These are phyloP conservation scores for Plasmodiophora brassicae DNA, from an alignment of 208 protist genomes.

Conservation along the genomic window DNA sequence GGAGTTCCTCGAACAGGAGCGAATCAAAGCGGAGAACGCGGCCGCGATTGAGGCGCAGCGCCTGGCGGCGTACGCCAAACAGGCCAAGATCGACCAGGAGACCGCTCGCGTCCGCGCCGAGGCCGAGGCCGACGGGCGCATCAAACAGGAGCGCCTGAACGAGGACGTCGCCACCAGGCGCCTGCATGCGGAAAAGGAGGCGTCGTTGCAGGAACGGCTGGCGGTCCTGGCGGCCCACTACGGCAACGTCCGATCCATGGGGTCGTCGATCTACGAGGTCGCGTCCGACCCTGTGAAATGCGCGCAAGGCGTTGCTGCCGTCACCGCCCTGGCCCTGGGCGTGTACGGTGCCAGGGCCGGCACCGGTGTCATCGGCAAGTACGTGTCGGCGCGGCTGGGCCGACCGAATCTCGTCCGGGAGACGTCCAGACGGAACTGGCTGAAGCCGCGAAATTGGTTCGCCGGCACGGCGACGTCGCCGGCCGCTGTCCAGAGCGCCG, in stretches of 20 bases:
- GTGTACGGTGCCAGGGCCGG: background rate
- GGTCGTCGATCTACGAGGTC: background rate
- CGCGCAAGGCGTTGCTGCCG: background rate
- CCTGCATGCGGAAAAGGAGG: background rate
- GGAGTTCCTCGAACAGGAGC: background rate
- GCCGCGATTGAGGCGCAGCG: background rate
- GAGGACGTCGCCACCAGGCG: background rate
- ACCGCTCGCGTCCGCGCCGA: background rate
- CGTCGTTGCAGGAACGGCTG: background rate
- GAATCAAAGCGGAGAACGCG: background rate
- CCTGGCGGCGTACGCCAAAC: background rate
- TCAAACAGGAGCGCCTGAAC: background rate
- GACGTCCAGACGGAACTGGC: conserved; percentile 28
- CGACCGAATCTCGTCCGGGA: conserved; percentile 18
- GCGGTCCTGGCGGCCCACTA: background rate
- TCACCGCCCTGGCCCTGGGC: background rate
- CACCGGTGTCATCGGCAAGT: background rate
- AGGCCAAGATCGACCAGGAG: background rate
- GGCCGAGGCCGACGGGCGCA: background rate
- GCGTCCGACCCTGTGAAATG: background rate
- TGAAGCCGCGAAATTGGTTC: background rate
- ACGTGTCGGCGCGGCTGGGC: background rate
- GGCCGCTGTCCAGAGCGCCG: background rate
- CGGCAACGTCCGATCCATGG: background rate
- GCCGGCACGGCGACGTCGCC: background rate